Percentiles rank a stretch among this genome's conserved stretches.
Evolutionary conservation across 768 basidiomycete genomes (phyloP).

Genomic region (Roridomyces roridus): DNA sequence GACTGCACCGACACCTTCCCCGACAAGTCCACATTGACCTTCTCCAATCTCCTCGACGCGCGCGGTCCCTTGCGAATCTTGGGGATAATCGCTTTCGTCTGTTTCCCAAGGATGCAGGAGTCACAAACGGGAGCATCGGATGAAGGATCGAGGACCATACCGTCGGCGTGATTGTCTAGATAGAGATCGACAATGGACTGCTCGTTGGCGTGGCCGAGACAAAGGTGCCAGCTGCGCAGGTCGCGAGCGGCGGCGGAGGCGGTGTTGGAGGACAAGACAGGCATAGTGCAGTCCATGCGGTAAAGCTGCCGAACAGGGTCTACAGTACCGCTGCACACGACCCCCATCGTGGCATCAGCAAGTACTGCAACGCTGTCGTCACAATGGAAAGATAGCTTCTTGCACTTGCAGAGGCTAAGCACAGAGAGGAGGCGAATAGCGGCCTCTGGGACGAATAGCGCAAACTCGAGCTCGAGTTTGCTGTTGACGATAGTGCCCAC

Average conservation of each 20-base stretch:
- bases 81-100: no score
- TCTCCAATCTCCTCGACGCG: no score
- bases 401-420: neutral
- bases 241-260: neutral
- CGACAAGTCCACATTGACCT: conserved; percentile 40
- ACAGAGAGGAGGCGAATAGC: conserved; percentile 11
- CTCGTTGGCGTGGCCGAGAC: neutral
- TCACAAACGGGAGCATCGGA: no score
- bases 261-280: no score
- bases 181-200: conserved; percentile 1
- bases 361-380: neutral
- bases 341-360: no score
- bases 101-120: no score
- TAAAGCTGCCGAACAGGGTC: conserved; percentile 2
- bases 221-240: neutral
- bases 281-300: neutral
- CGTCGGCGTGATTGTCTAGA: neutral
- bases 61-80: no score
- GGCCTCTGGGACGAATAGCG: no score
- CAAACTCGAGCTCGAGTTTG: no score
- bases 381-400: neutral
- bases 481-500: no score
- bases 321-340: no score
- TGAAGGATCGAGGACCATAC: no score
- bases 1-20: conserved; percentile 31